phyloP scores from a whole-genome alignment of 352 stramenopile genomes.

The Phytopythium helicoides region DNA sequence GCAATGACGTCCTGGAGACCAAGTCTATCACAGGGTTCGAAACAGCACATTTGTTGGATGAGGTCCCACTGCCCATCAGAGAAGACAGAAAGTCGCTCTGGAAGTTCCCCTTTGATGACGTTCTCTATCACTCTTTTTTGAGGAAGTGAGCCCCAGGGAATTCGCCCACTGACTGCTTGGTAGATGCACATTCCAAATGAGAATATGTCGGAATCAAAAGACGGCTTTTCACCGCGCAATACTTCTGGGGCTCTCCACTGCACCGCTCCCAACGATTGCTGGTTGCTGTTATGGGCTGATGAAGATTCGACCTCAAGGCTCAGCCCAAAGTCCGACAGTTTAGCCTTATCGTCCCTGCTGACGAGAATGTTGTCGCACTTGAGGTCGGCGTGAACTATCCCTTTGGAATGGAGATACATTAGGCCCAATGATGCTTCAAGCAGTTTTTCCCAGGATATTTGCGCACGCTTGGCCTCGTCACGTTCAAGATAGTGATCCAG shows the following conservation, averaged over 20 bases:
- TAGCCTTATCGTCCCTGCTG: slow-evolving; percentile 8
- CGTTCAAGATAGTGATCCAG: slow-evolving; percentile 1
- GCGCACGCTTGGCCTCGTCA: not conserved
- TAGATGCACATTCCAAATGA: slow-evolving; percentile 13
- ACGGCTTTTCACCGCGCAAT: slow-evolving; percentile 2
- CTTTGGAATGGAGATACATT: slow-evolving; percentile 13
- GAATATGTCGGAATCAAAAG: slow-evolving; percentile 6
- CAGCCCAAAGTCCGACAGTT: slow-evolving; percentile 19
- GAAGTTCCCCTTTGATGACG: slow-evolving; percentile 5
- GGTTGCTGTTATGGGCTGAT: slow-evolving; percentile 4
- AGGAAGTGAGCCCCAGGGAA: slow-evolving; percentile 1
- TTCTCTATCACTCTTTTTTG: not conserved
- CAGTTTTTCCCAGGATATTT: slow-evolving; percentile 11
- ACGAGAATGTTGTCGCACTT: slow-evolving; percentile 29
- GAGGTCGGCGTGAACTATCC: slow-evolving; percentile 19
- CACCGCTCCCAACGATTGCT: not conserved
- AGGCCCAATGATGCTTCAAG: slow-evolving; percentile 18
- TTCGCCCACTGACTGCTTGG: slow-evolving; percentile 3
- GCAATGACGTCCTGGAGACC: slow-evolving; percentile 17
- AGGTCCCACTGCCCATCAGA: slow-evolving; percentile 24
- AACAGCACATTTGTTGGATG: slow-evolving; percentile 30
- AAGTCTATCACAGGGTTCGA: slow-evolving; percentile 17
- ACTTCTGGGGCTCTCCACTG: slow-evolving; percentile 11
- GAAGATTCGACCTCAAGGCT: not conserved
- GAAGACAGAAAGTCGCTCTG: slow-evolving; percentile 11